Evolutionary conservation across 2,329 filamentous ascomycete species (phyloP).

Genomic region (Talaromyces sp.): DNA sequence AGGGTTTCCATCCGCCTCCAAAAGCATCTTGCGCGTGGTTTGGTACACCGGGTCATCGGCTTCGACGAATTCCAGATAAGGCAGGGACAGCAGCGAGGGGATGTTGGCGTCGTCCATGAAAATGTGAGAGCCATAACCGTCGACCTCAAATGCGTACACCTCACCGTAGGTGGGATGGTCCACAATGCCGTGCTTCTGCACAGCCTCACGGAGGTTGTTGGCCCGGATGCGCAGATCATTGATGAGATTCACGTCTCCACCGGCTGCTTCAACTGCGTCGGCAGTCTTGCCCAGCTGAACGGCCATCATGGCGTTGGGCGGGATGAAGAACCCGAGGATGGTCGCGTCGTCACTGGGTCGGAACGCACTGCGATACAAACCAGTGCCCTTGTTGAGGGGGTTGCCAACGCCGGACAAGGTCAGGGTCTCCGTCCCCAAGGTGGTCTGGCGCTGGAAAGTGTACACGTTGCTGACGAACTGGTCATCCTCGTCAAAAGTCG

Average conservation of each 20-base stretch:
- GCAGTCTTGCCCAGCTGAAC: slow-evolving; percentile 77
- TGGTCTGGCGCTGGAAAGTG: slow-evolving; percentile 78
- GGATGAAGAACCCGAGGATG: slow-evolving; percentile 90
- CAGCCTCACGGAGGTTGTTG: slow-evolving; percentile 64
- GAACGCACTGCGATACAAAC: slow-evolving; percentile 85
- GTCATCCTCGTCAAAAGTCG: slow-evolving; percentile 72
- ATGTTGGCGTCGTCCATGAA: slow-evolving; percentile 65
- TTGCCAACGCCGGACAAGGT: slow-evolving; percentile 81
- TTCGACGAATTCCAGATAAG: slow-evolving; percentile 54
- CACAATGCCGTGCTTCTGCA: slow-evolving; percentile 77
- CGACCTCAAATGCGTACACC: slow-evolving; percentile 62
- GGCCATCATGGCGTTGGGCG: slow-evolving; percentile 92
- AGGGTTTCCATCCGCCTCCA: slow-evolving; percentile 73
- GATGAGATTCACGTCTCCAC: slow-evolving; percentile 49
- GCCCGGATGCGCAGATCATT: slow-evolving; percentile 52
- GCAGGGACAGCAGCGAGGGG: slow-evolving; percentile 57
- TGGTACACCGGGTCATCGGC: slow-evolving; percentile 66
- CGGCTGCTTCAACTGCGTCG: slow-evolving; percentile 57
- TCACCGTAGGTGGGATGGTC: slow-evolving; percentile 46
- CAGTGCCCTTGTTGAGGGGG: slow-evolving; percentile 76
- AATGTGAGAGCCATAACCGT: slow-evolving; percentile 58
- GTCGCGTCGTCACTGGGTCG: slow-evolving; percentile 92
- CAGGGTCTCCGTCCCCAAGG: slow-evolving; percentile 83
- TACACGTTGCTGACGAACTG: slow-evolving; percentile 69
- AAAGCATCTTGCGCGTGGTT: slow-evolving; percentile 80